A percentile compares a stretch with the other conserved stretches of the same genome.
Conservation (phyloP, 1,139 yeast species). For the Suhomyces chickasaworum region DNA sequence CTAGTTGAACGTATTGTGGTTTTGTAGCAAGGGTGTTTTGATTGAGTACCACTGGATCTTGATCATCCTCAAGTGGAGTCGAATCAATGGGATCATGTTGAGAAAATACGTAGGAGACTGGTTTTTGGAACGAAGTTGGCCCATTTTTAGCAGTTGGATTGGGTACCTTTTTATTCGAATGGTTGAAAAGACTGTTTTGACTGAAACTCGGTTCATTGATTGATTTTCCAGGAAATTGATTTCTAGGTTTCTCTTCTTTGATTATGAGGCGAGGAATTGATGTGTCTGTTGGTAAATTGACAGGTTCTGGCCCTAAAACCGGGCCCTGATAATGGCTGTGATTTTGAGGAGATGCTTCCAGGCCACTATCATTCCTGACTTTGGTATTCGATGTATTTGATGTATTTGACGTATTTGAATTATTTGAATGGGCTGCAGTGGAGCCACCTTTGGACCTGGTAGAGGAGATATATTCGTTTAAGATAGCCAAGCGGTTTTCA, state of each 20-base stretch:
- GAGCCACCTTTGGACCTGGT: constrained; percentile 4
- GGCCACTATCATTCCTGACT: too few species aligned
- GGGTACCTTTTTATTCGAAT: background rate
- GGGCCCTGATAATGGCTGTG: too few species aligned
- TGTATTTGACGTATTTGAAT: too few species aligned
- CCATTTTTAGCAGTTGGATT: background rate
- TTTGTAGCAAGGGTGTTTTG: background rate
- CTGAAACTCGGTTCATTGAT: background rate
- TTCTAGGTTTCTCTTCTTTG: background rate
- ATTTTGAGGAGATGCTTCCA: too few species aligned
- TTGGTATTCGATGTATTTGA: too few species aligned
- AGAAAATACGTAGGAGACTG: background rate
- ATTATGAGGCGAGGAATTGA: too few species aligned
- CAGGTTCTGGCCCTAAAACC: too few species aligned
- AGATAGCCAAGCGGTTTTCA: constrained; percentile 26
- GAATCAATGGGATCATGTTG: background rate
- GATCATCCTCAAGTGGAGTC: constrained; percentile 5
- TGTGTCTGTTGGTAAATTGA: too few species aligned
- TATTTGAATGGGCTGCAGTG: background rate
- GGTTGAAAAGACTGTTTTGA: background rate
- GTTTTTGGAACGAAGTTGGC: background rate
- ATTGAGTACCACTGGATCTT: background rate
- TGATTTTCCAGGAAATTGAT: background rate
- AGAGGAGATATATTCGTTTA: constrained; percentile 19
- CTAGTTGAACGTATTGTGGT: background rate